Conservation (phyloP, 2,329 filamentous ascomycete species). For the Sphaerulina populicola region DNA sequence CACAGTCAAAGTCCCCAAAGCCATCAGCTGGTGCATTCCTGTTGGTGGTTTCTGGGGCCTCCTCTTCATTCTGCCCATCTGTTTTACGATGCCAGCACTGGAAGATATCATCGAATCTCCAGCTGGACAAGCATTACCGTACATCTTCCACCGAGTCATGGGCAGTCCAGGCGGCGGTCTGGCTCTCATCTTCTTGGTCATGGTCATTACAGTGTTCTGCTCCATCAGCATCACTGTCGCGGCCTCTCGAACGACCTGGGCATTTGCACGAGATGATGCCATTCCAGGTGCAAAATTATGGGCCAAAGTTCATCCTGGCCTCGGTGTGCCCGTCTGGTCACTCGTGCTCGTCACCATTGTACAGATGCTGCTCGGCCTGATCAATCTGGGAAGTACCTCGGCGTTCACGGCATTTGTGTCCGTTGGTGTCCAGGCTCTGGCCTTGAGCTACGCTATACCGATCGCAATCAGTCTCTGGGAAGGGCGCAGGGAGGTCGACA, state of each 20-base stretch:
- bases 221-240: slow-evolving; percentile 47
- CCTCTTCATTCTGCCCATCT: slow-evolving; percentile 50
- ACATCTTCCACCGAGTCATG: slow-evolving; percentile 45
- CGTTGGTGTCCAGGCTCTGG: slow-evolving; percentile 50
- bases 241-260: slow-evolving; percentile 43
- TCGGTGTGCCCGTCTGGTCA: slow-evolving; percentile 37
- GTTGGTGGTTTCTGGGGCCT: slow-evolving; percentile 48
- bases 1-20: slow-evolving; percentile 45
- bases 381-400: slow-evolving; percentile 42
- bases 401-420: slow-evolving; percentile 46
- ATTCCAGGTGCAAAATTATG: slow-evolving; percentile 37
- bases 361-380: slow-evolving; percentile 44
- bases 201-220: slow-evolving; percentile 47
- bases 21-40: slow-evolving; percentile 46
- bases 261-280: slow-evolving; percentile 39
- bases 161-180: slow-evolving; percentile 42
- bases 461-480: slow-evolving; percentile 37
- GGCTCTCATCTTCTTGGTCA: slow-evolving; percentile 44
- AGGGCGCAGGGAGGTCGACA: slow-evolving; percentile 25
- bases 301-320: slow-evolving; percentile 28
- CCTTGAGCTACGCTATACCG: slow-evolving; percentile 50
- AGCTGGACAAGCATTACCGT: slow-evolving; percentile 44
- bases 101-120: slow-evolving; percentile 41
- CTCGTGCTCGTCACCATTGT: slow-evolving; percentile 40
- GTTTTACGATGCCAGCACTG: slow-evolving; percentile 43